A percentile compares a stretch with the other conserved stretches of the same genome.
phyloP scores from a whole-genome alignment of 2,329 filamentous ascomycete species.

The Apiospora aurea region DNA sequence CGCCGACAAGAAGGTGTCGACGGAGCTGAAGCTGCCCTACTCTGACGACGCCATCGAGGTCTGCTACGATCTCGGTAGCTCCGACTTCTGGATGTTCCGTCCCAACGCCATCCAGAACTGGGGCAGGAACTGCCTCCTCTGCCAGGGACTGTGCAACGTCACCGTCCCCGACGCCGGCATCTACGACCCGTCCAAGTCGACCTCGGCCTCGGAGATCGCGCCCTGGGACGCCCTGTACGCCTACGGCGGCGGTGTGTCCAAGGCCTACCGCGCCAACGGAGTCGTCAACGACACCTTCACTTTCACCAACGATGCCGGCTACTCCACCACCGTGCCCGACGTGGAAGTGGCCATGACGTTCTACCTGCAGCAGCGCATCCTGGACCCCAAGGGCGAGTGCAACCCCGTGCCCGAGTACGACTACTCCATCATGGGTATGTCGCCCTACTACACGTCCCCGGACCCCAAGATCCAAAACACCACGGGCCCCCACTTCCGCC shows the following conservation, averaged over 20 bases:
- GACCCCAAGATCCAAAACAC: constrained; percentile 34
- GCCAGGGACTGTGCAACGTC: constrained; percentile 26
- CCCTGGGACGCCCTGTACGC: constrained; percentile 25
- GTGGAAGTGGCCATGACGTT: constrained; percentile 39
- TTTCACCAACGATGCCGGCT: constrained; percentile 33
- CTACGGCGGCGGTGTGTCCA: constrained; percentile 32
- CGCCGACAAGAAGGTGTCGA: constrained; percentile 32
- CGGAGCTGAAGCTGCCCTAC: constrained; percentile 33
- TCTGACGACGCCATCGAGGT: constrained; percentile 34
- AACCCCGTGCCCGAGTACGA: constrained; percentile 34
- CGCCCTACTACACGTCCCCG: constrained; percentile 35
- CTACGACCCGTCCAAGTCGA: constrained; percentile 26
- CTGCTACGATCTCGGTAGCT: constrained; percentile 35
- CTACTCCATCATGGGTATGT: constrained; percentile 41
- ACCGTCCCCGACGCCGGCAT: constrained; percentile 21
- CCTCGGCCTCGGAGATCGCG: neutral
- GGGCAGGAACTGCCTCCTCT: constrained; percentile 21
- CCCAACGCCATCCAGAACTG: constrained; percentile 27
- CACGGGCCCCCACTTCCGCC: constrained; percentile 40
- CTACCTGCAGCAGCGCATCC: constrained; percentile 34
- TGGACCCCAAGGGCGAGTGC: constrained; percentile 32
- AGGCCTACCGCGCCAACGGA: constrained; percentile 30
- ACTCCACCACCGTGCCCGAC: constrained; percentile 31
- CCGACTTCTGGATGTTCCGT: constrained; percentile 36
- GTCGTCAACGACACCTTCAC: constrained; percentile 36